phyloP scores from a whole-genome alignment of 352 stramenopile species.

The Globisporangium alternatum region DNA sequence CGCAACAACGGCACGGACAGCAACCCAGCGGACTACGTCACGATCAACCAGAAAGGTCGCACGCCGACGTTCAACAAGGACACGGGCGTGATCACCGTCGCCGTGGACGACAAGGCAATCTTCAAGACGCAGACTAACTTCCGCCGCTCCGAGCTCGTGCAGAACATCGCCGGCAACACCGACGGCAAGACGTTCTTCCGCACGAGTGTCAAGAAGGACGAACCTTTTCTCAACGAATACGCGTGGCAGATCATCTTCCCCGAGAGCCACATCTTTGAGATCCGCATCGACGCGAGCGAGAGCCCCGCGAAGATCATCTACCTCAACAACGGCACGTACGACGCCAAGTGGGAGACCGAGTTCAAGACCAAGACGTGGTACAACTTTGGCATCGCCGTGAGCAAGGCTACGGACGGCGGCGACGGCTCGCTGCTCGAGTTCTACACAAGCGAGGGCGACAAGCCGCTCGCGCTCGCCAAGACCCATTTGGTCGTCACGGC shows the following conservation, averaged over 20 bases:
- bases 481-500: slow-evolving; percentile 29
- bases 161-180: slow-evolving; percentile 39
- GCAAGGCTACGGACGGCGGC: slow-evolving; percentile 18
- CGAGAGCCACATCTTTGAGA: slow-evolving; percentile 51
- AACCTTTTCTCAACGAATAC: slow-evolving; percentile 47
- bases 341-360: slow-evolving; percentile 48
- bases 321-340: slow-evolving; percentile 35
- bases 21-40: slow-evolving; percentile 50
- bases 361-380: slow-evolving; percentile 54
- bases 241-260: slow-evolving; percentile 62
- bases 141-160: slow-evolving; percentile 63
- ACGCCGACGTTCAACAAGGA: slow-evolving; percentile 57
- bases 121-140: slow-evolving; percentile 62
- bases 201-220: slow-evolving; percentile 47
- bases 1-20: slow-evolving; percentile 38
- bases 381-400: slow-evolving; percentile 60
- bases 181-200: slow-evolving; percentile 59
- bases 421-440: slow-evolving; percentile 32
- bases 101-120: slow-evolving; percentile 42
- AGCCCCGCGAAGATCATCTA: slow-evolving; percentile 50
- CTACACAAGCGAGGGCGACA: slow-evolving; percentile 47
- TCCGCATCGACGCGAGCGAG: slow-evolving; percentile 44
- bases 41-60: slow-evolving; percentile 37
- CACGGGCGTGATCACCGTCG: slow-evolving; percentile 54
- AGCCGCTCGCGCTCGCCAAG: slow-evolving; percentile 29